Conservation (phyloP, 305 asterid genomes). For the Rubia balearica region DNA sequence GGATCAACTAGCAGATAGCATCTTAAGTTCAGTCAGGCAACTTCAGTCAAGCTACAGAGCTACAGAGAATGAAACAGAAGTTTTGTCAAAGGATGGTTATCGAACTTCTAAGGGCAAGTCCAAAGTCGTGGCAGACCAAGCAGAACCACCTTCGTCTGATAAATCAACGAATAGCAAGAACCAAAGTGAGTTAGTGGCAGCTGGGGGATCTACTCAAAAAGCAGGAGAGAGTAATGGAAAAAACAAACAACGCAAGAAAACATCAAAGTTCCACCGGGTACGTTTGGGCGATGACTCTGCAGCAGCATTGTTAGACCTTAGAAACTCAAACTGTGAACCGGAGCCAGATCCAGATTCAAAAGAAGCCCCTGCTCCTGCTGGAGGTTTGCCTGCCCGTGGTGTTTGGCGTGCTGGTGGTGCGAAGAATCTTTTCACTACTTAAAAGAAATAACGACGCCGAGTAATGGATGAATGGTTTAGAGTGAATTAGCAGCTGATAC, state of each 20-base stretch:
- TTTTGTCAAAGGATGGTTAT: slow-evolving; percentile 79
- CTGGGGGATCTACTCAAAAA: slow-evolving; percentile 32
- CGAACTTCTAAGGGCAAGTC: slow-evolving; percentile 52
- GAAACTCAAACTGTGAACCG: slow-evolving; percentile 40
- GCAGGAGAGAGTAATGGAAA: slow-evolving; percentile 45
- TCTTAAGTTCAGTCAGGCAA: slow-evolving; percentile 49
- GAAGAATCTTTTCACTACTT: slow-evolving; percentile 55
- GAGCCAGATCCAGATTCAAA: slow-evolving; percentile 41
- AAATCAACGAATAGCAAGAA: slow-evolving; percentile 31
- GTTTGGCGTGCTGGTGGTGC: slow-evolving; percentile 88
- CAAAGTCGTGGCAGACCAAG: slow-evolving; percentile 26
- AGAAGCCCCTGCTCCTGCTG: slow-evolving; percentile 26
- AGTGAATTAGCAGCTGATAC: not conserved
- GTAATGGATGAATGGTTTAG: slow-evolving; percentile 14
- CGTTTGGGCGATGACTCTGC: slow-evolving; percentile 79
- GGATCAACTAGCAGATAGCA: slow-evolving; percentile 43
- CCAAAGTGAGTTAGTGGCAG: slow-evolving; percentile 29
- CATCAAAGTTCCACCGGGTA: slow-evolving; percentile 68
- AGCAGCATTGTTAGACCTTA: slow-evolving; percentile 48
- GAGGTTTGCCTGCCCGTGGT: slow-evolving; percentile 38
- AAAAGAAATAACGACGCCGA: slow-evolving; percentile 29
- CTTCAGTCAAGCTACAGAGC: slow-evolving; percentile 50
- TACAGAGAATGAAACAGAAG: slow-evolving; percentile 58
- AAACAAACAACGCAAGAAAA: slow-evolving; percentile 71
- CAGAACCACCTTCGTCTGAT: slow-evolving; percentile 24